Percentiles rank a stretch among this genome's conserved stretches.
Conservation (phyloP, 2,329 filamentous ascomycete genomes). For the Fusarium mangiferae region DNA sequence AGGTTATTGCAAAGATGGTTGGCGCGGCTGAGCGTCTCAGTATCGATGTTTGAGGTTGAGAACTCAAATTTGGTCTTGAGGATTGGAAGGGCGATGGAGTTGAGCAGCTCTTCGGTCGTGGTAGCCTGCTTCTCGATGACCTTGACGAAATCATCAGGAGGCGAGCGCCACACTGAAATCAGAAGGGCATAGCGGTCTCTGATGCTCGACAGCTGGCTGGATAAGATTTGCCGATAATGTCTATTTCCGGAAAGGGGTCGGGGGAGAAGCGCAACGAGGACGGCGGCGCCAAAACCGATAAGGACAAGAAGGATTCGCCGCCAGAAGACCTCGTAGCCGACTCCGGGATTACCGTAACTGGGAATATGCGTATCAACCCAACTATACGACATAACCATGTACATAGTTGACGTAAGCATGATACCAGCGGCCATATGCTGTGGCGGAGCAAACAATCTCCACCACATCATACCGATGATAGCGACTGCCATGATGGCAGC, state of each 20-base stretch:
- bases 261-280: constrained; percentile 4
- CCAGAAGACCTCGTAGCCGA: constrained; percentile 19
- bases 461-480: constrained; percentile 35
- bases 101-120: background rate
- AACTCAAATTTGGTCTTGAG: constrained; percentile 20
- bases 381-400: constrained; percentile 32
- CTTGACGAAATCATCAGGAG: background rate
- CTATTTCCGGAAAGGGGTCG: constrained; percentile 10
- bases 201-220: constrained; percentile 7
- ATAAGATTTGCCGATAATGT: constrained; percentile 13
- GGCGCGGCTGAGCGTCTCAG: constrained; percentile 4
- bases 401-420: constrained; percentile 36
- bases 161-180: constrained; percentile 9
- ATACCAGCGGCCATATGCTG: constrained; percentile 29
- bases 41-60: constrained; percentile 18
- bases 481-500: constrained; percentile 32
- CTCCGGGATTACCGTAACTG: constrained; percentile 23
- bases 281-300: constrained; percentile 11
- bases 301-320: constrained; percentile 13
- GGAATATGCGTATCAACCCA: constrained; percentile 36
- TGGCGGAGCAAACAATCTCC: constrained; percentile 31
- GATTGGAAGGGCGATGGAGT: constrained; percentile 11
- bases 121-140: constrained; percentile 17
- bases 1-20: constrained; percentile 16
- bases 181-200: constrained; percentile 16